Conservation (phyloP, 441 rosid species). For the Pelargonium cotyledonis region DNA sequence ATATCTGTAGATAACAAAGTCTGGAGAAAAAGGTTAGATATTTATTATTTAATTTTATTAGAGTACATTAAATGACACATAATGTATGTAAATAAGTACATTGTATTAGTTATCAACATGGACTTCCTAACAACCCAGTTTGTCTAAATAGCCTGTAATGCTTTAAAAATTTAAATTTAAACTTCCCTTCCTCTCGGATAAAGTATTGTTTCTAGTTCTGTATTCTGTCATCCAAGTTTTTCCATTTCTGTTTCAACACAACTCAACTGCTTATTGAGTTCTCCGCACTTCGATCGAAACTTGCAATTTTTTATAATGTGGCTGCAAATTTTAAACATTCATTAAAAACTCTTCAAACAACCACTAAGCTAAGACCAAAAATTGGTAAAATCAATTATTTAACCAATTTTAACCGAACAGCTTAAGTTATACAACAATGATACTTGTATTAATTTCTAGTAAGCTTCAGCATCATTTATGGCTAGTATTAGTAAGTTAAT, state of each 20-base stretch:
- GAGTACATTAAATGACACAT: not conserved
- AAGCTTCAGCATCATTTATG: conserved; percentile 2
- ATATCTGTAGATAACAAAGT: not conserved
- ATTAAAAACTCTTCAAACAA: not conserved
- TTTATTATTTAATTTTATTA: not conserved
- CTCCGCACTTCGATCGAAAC: not conserved
- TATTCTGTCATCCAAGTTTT: not conserved
- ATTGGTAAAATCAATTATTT: not conserved
- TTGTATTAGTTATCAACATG: not conserved
- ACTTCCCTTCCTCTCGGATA: not conserved
- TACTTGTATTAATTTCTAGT: not conserved
- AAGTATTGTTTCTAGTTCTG: not conserved
- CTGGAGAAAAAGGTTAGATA: not conserved
- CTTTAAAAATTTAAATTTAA: not conserved
- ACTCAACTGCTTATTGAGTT: not conserved
- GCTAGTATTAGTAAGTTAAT: conserved; percentile 23
- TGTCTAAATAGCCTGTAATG: not conserved
- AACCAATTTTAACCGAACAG: not conserved
- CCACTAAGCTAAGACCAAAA: not conserved
- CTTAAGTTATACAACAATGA: not conserved
- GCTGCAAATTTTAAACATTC: too few relatives aligned
- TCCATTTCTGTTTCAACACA: not conserved
- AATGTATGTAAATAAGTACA: not conserved
- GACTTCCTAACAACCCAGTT: not conserved
- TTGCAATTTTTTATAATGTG: not conserved